Conservation (phyloP, 2,329 filamentous ascomycete species). For the Colletotrichum liaoningense region DNA sequence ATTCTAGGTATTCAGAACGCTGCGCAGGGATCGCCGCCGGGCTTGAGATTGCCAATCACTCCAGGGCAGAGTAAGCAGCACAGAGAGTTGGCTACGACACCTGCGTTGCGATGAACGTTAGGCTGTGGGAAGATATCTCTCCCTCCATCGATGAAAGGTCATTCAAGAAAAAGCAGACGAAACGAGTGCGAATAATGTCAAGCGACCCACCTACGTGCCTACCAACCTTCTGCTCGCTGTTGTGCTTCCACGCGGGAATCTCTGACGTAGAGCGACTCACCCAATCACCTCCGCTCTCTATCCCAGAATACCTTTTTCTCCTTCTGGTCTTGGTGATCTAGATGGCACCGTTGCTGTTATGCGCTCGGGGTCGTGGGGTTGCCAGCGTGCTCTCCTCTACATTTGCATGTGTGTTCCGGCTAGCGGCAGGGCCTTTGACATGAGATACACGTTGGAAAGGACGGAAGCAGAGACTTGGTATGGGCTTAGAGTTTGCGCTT, state of each 20-base stretch:
- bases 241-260: background rate
- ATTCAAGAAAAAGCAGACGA: conserved; percentile 1
- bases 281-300: background rate
- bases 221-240: background rate
- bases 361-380: conserved; percentile 19
- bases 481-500: conserved; percentile 22
- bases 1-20: background rate
- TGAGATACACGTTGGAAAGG: conserved; percentile 2
- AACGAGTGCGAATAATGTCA: conserved; percentile 10
- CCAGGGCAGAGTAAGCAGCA: background rate
- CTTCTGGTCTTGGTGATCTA: background rate
- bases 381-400: conserved; percentile 18
- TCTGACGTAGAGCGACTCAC: background rate
- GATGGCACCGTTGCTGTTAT: background rate
- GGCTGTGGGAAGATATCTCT: conserved; percentile 29
- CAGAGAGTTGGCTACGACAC: conserved; percentile 2
- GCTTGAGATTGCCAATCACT: conserved; percentile 1
- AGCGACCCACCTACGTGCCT: background rate
- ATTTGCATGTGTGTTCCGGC: background rate
- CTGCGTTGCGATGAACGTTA: conserved; percentile 23
- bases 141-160: background rate
- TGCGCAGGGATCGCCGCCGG: background rate
- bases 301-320: background rate
- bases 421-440: conserved; percentile 3
- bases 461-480: conserved; percentile 20